These are phyloP conservation scores for Trichocomaceae sp. DNA, from an alignment of 2,329 filamentous ascomycete species.

Conservation along the genomic window DNA sequence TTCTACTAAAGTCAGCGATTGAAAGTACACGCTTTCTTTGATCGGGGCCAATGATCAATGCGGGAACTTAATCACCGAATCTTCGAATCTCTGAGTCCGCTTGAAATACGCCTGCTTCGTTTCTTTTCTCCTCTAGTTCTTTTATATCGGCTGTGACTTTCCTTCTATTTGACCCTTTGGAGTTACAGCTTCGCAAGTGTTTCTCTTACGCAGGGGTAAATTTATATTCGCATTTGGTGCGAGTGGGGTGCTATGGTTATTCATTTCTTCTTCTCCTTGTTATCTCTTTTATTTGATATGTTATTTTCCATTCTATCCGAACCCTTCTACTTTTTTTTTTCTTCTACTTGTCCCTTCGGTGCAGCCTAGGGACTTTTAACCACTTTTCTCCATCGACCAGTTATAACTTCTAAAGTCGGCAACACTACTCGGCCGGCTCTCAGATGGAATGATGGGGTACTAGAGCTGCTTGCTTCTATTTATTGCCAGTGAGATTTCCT, in stretches of 20 bases:
- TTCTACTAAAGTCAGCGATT: neutral
- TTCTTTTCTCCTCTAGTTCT: neutral
- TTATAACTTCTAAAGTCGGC: neutral
- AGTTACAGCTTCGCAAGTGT: neutral
- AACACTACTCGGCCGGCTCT: neutral
- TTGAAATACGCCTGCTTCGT: neutral
- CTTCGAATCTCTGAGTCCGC: neutral
- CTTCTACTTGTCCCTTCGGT: neutral
- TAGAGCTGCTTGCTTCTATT: neutral
- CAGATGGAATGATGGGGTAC: neutral
- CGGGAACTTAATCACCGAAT: neutral
- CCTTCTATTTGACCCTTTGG: neutral
- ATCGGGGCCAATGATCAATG: neutral
- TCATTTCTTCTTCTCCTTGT: neutral
- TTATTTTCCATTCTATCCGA: neutral
- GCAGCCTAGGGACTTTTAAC: neutral
- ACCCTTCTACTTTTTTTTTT: neutral
- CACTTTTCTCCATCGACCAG: conserved; percentile 46
- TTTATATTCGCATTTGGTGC: neutral
- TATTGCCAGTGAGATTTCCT: neutral
- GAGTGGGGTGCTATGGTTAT: neutral
- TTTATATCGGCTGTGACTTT: neutral
- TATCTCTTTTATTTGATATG: neutral
- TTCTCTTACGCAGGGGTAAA: neutral
- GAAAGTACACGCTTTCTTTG: neutral